These are phyloP conservation scores for Venturia carpophila DNA, from an alignment of 2,329 filamentous ascomycete species.

Conservation along the genomic window DNA sequence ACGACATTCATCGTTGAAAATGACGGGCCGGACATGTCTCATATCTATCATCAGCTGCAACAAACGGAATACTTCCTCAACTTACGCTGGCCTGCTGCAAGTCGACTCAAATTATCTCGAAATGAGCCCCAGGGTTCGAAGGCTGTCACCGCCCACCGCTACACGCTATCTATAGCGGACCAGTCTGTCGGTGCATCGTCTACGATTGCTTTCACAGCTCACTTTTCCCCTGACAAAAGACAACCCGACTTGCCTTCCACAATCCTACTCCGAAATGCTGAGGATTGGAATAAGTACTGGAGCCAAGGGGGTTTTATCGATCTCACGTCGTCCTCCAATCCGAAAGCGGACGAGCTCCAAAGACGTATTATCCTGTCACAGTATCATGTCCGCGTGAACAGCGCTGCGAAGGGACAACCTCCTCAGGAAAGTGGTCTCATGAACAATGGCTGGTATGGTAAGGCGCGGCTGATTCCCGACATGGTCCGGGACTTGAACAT, in stretches of 20 bases:
- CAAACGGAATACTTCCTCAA: background rate
- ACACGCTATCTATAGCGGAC: background rate
- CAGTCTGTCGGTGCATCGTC: background rate
- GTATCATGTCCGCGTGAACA: conserved; percentile 2
- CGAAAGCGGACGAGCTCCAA: background rate
- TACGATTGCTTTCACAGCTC: background rate
- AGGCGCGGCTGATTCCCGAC: background rate
- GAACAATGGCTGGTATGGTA: background rate
- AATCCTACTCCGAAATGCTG: background rate
- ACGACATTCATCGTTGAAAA: background rate
- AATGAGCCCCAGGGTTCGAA: background rate
- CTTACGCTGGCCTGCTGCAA: background rate
- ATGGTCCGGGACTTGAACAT: background rate
- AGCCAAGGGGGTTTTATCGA: background rate
- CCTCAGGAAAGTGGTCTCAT: background rate
- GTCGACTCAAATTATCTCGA: background rate
- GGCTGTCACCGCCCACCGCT: background rate
- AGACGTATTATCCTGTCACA: background rate
- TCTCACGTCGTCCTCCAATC: background rate
- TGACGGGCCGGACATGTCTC: background rate
- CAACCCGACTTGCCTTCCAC: background rate
- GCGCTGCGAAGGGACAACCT: background rate
- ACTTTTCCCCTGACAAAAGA: background rate
- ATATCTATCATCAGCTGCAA: background rate
- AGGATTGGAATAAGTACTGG: background rate